These are phyloP conservation scores for Metschnikowia continentalis DNA, from an alignment of 805 yeast species.

Conservation along the genomic window DNA sequence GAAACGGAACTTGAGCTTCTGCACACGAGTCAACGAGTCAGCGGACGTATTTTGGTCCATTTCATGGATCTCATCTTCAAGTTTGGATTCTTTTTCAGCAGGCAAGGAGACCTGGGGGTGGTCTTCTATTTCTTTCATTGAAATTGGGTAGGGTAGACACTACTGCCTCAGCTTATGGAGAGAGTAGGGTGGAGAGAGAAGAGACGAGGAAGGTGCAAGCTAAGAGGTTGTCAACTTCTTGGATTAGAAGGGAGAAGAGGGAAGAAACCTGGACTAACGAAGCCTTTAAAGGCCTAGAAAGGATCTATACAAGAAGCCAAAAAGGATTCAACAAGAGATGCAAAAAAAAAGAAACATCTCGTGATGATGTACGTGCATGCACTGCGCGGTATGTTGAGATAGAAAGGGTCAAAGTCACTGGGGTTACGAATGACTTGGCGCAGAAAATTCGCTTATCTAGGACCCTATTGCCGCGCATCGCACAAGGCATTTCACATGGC, in stretches of 20 bases:
- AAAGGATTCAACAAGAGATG: not conserved
- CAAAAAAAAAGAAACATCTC: not conserved
- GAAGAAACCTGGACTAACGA: too few relatives aligned
- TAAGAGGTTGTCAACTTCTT: too few relatives aligned
- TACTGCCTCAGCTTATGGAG: not conserved
- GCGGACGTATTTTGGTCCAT: constrained; percentile 9
- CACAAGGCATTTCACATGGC: not conserved
- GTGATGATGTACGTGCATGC: not conserved
- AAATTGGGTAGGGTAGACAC: not conserved
- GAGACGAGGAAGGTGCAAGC: too few relatives aligned
- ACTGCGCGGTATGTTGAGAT: not conserved
- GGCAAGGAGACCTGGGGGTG: not conserved
- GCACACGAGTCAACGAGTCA: constrained; percentile 3
- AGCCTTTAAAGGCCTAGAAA: too few relatives aligned
- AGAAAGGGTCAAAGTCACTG: not conserved
- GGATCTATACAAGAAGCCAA: too few relatives aligned
- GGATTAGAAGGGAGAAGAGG: not conserved
- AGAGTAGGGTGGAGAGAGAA: not conserved
- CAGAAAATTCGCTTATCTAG: not conserved
- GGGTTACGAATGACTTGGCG: not conserved
- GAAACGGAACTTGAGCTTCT: constrained; percentile 11
- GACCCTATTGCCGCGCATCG: not conserved
- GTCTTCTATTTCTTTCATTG: constrained; percentile 3
- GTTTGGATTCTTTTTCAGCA: constrained; percentile 5
- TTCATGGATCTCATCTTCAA: constrained; percentile 8